Conservation (phyloP, 768 basidiomycete species). For the Pleurotus citrinopileatus region DNA sequence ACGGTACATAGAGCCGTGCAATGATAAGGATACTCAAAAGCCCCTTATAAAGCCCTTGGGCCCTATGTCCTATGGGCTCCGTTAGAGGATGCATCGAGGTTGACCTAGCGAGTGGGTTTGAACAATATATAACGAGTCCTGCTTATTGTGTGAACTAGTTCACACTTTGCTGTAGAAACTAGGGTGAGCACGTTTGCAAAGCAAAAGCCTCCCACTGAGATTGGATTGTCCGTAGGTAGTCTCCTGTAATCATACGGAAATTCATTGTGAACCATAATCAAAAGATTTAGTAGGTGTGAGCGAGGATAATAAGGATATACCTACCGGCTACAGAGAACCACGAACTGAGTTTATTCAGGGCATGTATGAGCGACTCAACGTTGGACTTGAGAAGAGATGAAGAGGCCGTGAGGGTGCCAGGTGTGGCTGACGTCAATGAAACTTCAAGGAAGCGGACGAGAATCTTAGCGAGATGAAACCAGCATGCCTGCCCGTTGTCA, state of each 20-base stretch:
- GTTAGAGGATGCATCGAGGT: too few species aligned
- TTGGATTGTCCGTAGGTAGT: not conserved
- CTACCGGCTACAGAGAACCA: not conserved
- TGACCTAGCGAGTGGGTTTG: too few species aligned
- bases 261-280: too few species aligned
- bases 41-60: too few species aligned
- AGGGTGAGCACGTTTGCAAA: not conserved
- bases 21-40: too few species aligned
- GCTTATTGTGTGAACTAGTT: too few species aligned
- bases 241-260: not conserved
- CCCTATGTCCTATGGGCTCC: too few species aligned
- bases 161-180: too few species aligned
- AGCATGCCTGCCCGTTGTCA: conserved; percentile 31
- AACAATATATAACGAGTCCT: too few species aligned
- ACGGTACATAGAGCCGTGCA: too few species aligned
- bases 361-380: not conserved
- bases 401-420: not conserved
- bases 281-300: too few species aligned
- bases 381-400: not conserved
- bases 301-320: not conserved
- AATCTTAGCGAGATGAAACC: conserved; percentile 35
- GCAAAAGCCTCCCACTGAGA: not conserved
- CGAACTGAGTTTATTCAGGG: not conserved
- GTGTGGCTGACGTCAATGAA: too few species aligned
- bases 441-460: not conserved